Conservation (phyloP, 176 grass and related monocot genomes). For the Oryza australiensis region DNA sequence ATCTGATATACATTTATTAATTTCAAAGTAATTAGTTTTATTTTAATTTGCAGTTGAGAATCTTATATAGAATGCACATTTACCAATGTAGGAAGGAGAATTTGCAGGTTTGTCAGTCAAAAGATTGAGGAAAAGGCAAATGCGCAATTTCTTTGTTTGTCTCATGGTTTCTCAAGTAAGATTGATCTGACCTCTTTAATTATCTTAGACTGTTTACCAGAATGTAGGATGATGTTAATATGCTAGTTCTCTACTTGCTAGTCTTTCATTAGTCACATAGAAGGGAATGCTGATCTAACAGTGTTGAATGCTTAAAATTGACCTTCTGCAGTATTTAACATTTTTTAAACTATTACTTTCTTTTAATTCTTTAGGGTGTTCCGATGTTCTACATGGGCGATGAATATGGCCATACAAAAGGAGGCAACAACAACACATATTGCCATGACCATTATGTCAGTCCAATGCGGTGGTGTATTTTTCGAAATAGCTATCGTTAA, state of each 20-base stretch:
- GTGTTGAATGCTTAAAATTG: conserved; percentile 11
- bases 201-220: background rate
- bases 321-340: background rate
- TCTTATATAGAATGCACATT: conserved; percentile 6
- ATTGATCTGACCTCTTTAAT: conserved; percentile 18
- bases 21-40: background rate
- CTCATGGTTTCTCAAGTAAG: conserved; percentile 98
- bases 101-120: conserved; percentile 61
- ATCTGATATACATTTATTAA: background rate
- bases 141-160: conserved; percentile 87
- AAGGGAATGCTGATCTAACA: conserved; percentile 5
- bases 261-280: background rate
- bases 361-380: conserved; percentile 62
- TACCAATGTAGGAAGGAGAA: conserved; percentile 82
- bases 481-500: background rate
- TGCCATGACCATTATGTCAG: conserved; percentile 89
- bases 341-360: conserved; percentile 32
- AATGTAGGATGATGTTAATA: background rate
- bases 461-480: background rate
- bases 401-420: conserved; percentile 97
- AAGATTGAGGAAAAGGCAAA: conserved; percentile 95
- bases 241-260: background rate
- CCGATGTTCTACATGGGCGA: conserved; percentile 98
- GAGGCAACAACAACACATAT: conserved; percentile 98
- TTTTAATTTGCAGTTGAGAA: conserved; percentile 9